Evolutionary conservation across 768 basidiomycete species (phyloP).

Genomic region (Suillus placidus): DNA sequence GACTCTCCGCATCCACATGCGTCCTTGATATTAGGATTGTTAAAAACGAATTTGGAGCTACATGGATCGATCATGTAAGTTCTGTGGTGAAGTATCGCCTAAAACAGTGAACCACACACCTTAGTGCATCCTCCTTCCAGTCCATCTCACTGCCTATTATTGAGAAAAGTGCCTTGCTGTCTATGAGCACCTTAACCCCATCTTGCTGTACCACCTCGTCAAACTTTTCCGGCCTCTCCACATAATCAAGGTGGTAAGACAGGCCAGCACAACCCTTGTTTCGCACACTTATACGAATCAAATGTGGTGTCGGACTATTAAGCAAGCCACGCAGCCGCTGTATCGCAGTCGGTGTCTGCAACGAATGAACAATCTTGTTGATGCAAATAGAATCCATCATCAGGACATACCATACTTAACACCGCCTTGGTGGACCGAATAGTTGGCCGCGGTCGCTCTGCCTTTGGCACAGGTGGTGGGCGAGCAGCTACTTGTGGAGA

Average conservation of each 20-base stretch:
- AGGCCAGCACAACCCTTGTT: constrained; percentile 97
- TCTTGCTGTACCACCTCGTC: constrained; percentile 98
- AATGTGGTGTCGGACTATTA: constrained; percentile 82
- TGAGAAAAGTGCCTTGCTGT: constrained; percentile 95
- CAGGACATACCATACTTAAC: constrained; percentile 62
- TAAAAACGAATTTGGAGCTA: constrained; percentile 81
- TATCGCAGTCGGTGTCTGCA: constrained; percentile 80
- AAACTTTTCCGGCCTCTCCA: constrained; percentile 85
- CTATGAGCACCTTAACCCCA: constrained; percentile 90
- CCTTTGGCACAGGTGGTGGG: constrained; percentile 69
- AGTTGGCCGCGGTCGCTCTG: constrained; percentile 62
- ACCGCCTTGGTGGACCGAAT: constrained; percentile 78
- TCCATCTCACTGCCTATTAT: constrained; percentile 99
- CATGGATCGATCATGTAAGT: constrained; percentile 12
- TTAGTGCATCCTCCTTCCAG: constrained; percentile 92
- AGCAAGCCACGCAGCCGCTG: constrained; percentile 71
- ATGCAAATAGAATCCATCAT: constrained; percentile 3
- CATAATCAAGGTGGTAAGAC: constrained; percentile 88
- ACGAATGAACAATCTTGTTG: constrained; percentile 9
- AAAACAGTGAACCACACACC: constrained; percentile 48
- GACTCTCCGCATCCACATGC: constrained; percentile 96
- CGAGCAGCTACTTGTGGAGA: constrained; percentile 74
- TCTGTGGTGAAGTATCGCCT: not conserved
- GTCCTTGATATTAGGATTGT: constrained; percentile 93
- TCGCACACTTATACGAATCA: constrained; percentile 92